A percentile compares a stretch with the other conserved stretches of the same genome.
Evolutionary conservation across 495 filamentous ascomycete species (phyloP).

Genomic region (Cercophora scortea): DNA sequence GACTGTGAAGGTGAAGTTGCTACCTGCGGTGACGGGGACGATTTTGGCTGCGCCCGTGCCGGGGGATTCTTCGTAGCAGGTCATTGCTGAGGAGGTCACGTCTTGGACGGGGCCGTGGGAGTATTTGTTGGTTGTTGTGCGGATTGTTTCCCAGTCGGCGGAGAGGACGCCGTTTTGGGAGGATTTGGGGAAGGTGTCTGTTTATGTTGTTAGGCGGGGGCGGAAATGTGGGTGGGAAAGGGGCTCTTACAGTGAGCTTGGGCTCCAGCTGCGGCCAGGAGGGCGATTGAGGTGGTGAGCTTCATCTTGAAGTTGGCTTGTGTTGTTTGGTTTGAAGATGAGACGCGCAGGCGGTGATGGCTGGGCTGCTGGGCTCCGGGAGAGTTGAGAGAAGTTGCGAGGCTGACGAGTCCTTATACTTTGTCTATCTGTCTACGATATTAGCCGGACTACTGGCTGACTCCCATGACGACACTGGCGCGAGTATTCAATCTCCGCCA

Average conservation of each 20-base stretch:
- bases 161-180: constrained; percentile 24
- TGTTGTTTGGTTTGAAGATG: neutral
- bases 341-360: neutral
- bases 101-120: constrained; percentile 28
- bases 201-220: neutral
- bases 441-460: no score
- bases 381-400: no score
- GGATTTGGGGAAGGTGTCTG: constrained; percentile 20
- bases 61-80: constrained; percentile 29
- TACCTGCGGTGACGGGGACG: constrained; percentile 12
- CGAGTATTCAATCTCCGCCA: no score
- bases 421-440: no score
- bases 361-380: neutral
- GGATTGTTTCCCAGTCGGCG: constrained; percentile 35
- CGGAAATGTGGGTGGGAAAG: neutral
- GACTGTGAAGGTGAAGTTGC: constrained; percentile 16
- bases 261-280: constrained; percentile 25
- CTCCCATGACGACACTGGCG: no score
- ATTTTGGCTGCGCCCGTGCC: constrained; percentile 20
- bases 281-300: constrained; percentile 18
- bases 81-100: constrained; percentile 34
- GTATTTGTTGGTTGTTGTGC: constrained; percentile 37
- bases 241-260: constrained; percentile 30
- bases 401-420: no score
- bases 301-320: constrained; percentile 21